phyloP scores from a whole-genome alignment of 73 alveolate species.

The Tetrahymena borealis region DNA sequence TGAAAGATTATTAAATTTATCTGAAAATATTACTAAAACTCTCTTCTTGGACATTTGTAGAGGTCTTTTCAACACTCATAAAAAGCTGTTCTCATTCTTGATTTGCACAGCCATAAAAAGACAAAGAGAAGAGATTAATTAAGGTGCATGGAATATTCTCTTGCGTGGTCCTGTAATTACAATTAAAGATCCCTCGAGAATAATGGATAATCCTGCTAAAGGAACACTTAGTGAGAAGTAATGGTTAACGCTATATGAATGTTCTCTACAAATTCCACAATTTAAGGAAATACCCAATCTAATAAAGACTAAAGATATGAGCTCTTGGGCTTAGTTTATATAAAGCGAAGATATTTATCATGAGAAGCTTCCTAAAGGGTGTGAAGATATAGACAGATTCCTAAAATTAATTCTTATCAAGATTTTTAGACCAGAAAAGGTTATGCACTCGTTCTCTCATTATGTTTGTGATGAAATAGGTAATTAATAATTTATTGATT shows the following conservation, averaged over 20 bases:
- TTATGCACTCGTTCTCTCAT: conserved; percentile 41
- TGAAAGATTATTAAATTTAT: conserved; percentile 76
- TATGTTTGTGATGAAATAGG: conserved; percentile 4
- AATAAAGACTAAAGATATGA: conserved; percentile 15
- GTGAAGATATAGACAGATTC: conserved; percentile 65
- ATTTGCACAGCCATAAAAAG: conserved; percentile 79
- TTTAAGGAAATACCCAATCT: conserved; percentile 13
- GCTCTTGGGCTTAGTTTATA: conserved; percentile 6
- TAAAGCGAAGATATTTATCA: conserved; percentile 9
- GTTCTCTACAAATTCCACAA: not conserved
- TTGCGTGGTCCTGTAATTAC: conserved; percentile 54
- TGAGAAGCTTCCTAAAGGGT: conserved; percentile 67
- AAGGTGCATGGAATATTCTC: conserved; percentile 62
- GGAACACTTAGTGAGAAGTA: conserved; percentile 1
- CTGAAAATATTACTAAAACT: conserved; percentile 77
- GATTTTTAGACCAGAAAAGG: conserved; percentile 89
- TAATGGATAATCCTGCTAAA: conserved; percentile 26
- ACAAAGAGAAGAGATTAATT: conserved; percentile 51
- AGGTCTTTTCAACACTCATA: conserved; percentile 90
- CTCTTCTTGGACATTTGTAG: conserved; percentile 82
- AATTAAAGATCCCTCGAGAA: conserved; percentile 1
- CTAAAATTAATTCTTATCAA: conserved; percentile 78
- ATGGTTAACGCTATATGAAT: conserved; percentile 15
- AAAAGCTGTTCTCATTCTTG: conserved; percentile 79
- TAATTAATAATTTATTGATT: no score